phyloP scores from a whole-genome alignment of 495 filamentous ascomycete genomes.

The Entonaema liquescens region DNA sequence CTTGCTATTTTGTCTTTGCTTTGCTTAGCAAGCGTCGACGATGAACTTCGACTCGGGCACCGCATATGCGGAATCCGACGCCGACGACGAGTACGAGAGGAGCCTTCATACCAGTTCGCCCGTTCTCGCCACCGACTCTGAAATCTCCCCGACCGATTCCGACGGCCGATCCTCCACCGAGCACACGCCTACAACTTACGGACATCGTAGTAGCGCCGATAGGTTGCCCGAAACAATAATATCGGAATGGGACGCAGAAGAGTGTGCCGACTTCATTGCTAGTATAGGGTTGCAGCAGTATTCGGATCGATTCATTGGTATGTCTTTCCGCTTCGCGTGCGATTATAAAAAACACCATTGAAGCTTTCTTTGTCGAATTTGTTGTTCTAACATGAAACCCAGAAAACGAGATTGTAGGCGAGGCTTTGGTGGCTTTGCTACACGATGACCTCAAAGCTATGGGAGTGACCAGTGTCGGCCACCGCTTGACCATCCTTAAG shows the following conservation, averaged over 20 bases:
- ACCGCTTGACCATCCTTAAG: constrained; percentile 93
- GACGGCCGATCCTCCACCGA: constrained; percentile 77
- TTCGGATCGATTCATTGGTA: constrained; percentile 80
- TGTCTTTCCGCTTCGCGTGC: constrained; percentile 41
- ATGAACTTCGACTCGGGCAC: constrained; percentile 68
- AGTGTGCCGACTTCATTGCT: constrained; percentile 85
- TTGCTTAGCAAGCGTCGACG: constrained; percentile 26
- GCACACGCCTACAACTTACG: constrained; percentile 88
- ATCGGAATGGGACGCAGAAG: constrained; percentile 86
- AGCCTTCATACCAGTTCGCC: constrained; percentile 78
- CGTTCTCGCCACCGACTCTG: constrained; percentile 76
- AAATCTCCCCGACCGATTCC: constrained; percentile 81
- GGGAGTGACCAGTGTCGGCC: constrained; percentile 89
- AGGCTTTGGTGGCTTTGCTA: constrained; percentile 85
- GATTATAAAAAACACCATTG: not conserved
- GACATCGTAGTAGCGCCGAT: constrained; percentile 70
- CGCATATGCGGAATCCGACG: constrained; percentile 84
- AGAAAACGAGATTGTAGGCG: constrained; percentile 95
- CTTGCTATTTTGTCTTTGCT: constrained; percentile 7
- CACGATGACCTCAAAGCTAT: constrained; percentile 96
- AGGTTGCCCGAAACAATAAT: constrained; percentile 81
- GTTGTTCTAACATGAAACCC: constrained; percentile 45
- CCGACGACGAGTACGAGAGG: constrained; percentile 93
- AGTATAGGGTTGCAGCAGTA: constrained; percentile 86
- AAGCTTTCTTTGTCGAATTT: constrained; percentile 28